Evolutionary conservation across 768 basidiomycete genomes (phyloP).

Genomic region (Amanita brunnescens): DNA sequence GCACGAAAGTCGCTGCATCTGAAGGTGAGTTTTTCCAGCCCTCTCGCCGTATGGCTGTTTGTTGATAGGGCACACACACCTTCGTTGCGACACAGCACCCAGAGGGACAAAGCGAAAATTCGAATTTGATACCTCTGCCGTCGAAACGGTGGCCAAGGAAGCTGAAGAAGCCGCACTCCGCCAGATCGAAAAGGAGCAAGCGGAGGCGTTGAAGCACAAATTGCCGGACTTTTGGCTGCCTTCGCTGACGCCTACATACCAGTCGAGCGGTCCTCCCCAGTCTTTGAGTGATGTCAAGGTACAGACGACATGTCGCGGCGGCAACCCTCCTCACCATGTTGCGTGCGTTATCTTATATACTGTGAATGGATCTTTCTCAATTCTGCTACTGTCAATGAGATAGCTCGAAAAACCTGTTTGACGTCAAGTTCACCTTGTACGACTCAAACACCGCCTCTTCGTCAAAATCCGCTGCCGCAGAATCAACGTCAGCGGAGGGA

Average conservation of each 20-base stretch:
- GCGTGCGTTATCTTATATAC: constrained; percentile 38
- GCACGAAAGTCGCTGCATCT: constrained; percentile 27
- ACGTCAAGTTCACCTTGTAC: constrained; percentile 68
- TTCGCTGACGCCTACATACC: constrained; percentile 78
- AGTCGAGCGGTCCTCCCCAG: constrained; percentile 49
- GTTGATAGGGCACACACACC: not conserved
- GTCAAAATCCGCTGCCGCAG: constrained; percentile 19
- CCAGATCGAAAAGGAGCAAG: constrained; percentile 78
- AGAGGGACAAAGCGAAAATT: constrained; percentile 78
- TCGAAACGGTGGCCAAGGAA: constrained; percentile 63
- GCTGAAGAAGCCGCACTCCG: constrained; percentile 85
- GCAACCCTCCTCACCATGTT: constrained; percentile 68
- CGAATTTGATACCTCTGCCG: constrained; percentile 64
- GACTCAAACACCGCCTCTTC: constrained; percentile 25
- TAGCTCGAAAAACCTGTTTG: constrained; percentile 76
- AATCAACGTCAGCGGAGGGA: constrained; percentile 27
- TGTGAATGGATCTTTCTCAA: constrained; percentile 1
- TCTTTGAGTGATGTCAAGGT: constrained; percentile 76
- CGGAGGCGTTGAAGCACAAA: constrained; percentile 77
- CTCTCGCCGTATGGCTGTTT: not conserved
- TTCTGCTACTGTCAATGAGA: constrained; percentile 4
- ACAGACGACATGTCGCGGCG: constrained; percentile 83
- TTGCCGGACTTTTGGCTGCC: constrained; percentile 98
- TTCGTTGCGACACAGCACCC: constrained; percentile 25
- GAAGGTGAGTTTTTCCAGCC: constrained; percentile 18